A percentile compares a stretch with the other conserved stretches of the same genome.
Evolutionary conservation across 768 basidiomycete genomes (phyloP).

Genomic region (Kwoniella bestiolae): DNA sequence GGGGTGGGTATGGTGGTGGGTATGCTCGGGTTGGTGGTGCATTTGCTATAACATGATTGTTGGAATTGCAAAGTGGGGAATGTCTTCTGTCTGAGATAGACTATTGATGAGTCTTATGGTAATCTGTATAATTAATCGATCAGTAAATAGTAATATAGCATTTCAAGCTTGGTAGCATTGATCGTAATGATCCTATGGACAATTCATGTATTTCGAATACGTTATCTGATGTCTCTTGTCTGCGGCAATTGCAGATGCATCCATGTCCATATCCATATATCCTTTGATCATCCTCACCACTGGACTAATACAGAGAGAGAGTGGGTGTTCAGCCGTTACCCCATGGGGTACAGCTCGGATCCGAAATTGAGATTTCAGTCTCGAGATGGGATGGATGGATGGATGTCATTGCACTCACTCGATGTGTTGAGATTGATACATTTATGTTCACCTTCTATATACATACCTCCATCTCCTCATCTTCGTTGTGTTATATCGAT

Average conservation of each 20-base stretch:
- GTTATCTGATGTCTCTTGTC: too few relatives aligned
- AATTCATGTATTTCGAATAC: too few relatives aligned
- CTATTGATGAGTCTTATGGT: not conserved
- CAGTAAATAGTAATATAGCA: not conserved
- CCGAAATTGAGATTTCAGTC: not conserved
- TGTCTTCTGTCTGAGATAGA: not conserved
- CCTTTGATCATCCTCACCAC: too few relatives aligned
- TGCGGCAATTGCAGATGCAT: too few relatives aligned
- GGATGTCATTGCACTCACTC: too few relatives aligned
- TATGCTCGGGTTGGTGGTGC: not conserved
- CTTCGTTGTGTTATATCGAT: too few relatives aligned
- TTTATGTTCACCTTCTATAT: too few relatives aligned
- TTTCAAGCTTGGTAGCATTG: not conserved
- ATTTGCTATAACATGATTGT: not conserved
- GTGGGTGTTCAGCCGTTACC: too few relatives aligned
- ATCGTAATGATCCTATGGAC: not conserved
- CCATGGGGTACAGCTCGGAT: not conserved
- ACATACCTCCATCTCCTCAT: too few relatives aligned
- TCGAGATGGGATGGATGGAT: too few relatives aligned
- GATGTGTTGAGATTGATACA: too few relatives aligned
- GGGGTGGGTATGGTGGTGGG: conserved; percentile 1
- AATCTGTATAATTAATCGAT: not conserved
- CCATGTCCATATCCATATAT: too few relatives aligned
- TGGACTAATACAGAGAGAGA: not conserved
- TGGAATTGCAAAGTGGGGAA: not conserved